Base-by-base conservation (phyloP, 2,329 filamentous ascomycete genomes). In the Harringtonia aguacate region DNA sequence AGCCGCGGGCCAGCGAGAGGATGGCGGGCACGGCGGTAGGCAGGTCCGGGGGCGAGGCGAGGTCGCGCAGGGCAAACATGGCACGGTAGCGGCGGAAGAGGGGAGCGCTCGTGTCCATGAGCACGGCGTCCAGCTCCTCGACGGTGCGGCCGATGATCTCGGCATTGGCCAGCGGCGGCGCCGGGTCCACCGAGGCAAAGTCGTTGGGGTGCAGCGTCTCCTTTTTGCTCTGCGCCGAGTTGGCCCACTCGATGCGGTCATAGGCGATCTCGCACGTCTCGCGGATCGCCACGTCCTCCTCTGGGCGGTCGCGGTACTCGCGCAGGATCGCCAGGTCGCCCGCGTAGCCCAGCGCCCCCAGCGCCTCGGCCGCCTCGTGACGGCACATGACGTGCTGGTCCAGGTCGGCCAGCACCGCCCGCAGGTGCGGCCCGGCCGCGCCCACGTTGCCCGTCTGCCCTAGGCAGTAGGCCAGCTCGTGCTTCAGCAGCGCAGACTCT, bases 231-330 rank as follows among this genome's bases (percentile, higher is more conserved):
- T 77, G 70, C 56, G 82, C 75, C 2, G 82, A 86, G 56, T 86
- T 84, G 64, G 92, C 87, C 90, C 92, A 98, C 61, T 89, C 75
- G 57, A 98, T 94, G 52, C 92, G 79, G 56, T 88, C 89, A 46
- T 97, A 84, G 7, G 94, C 90, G 59, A 98, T 92, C 60, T 98
- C 92, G 61, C 92, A 98, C 1, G 92, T 98, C 72, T 98, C 89
- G 35, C 77, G 77, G n/a, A 98, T 81, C 33, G 88, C 84, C 24
- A 84, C 79, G 29, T 81, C 74, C 65, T 97, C 89, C 17, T 76
- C 78, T 49, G 72, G 65, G 50, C 86, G 79, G 59, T 95, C 85
- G 50, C 86, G 75, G 57, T 87, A 77, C 51, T 77, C 63, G 58
- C 73, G 77, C 52, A 98, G 67, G 29, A 97, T 64, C 3, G 79